Evolutionary conservation across 176 grass and related monocot species (phyloP), one percentile per base, ranked within the genome.

Genomic region (Urochloa ruziziensis): DNA sequence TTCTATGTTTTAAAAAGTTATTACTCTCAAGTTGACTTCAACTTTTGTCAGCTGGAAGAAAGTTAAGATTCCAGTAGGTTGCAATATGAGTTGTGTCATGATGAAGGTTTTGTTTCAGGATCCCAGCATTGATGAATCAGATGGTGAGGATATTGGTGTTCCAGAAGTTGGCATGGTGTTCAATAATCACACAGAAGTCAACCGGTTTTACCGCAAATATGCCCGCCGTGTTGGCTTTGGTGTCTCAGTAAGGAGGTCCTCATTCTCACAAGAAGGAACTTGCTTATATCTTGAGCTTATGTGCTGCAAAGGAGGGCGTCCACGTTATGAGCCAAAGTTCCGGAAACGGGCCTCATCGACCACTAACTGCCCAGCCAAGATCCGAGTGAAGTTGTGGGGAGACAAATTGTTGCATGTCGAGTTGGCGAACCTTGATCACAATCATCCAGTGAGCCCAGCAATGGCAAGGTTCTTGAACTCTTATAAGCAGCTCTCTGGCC

Each of bases 111-210:
- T 73, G 19, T 83, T 90, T 79, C 80, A 86, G 88, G 84, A 90
- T 67, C 88, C 74, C 39, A 83, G 60, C 66, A 43, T 86, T 43
- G 88, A 92, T 60, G 86, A 92, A 67, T 86, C 82, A 13, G 91
- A 98, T 67, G 80, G 86, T 27, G 84, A 91, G 70, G 90, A 93
- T 35, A 84, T 79, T 49, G 87, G 91, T 15, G 77, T 89, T 74
- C 91, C 93, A 10, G 96, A 98, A 86, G 91, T 95, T 80, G 96
- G 96, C 62, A 98, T 98, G 96, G 91, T 95, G 82, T 95, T 98
- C 73, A 92, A 91, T 77, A 84, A 84, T 63, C 89, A 95, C 87
- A 40, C 76, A 27, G 91, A 98, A n/a, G 93, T 94, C 52, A 91
- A 87, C 65, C 68, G 53, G 44, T 98, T 98, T 62, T 98, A 98